A percentile compares a stretch with the other conserved stretches of the same genome.
Conservation (phyloP, 2,329 filamentous ascomycete genomes). For the Massarina eburnea region DNA sequence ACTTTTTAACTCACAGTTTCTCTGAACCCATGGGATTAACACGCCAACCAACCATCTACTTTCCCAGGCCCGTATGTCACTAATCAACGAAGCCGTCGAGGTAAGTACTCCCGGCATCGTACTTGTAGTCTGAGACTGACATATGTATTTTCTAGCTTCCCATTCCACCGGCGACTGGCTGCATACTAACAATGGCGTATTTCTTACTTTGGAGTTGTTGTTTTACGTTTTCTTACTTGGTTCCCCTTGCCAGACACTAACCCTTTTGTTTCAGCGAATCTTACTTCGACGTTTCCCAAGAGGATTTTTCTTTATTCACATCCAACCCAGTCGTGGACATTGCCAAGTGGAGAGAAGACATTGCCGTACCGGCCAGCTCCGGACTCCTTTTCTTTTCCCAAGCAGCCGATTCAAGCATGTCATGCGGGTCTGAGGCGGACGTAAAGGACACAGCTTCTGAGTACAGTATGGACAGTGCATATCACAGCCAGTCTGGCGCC, state of each 20-base stretch:
- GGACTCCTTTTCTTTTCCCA: slow-evolving; percentile 14
- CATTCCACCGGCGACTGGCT: background rate
- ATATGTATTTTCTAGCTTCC: background rate
- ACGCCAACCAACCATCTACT: background rate
- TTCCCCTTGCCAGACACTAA: slow-evolving; percentile 32
- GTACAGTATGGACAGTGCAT: slow-evolving; percentile 48
- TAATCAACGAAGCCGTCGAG: too few relatives aligned
- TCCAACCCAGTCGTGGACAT: slow-evolving; percentile 36
- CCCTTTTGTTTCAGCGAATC: slow-evolving; percentile 41
- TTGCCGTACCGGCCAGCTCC: slow-evolving; percentile 35
- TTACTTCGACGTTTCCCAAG: slow-evolving; percentile 40
- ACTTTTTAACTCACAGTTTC: slow-evolving; percentile 1
- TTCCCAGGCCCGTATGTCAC: too few relatives aligned
- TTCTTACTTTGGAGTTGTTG: slow-evolving; percentile 25
- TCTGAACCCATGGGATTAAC: background rate
- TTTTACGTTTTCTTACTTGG: slow-evolving; percentile 7
- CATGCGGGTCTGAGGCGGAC: slow-evolving; percentile 13
- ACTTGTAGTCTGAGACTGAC: background rate
- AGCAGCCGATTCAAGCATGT: background rate
- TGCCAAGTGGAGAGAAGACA: slow-evolving; percentile 46
- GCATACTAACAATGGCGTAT: slow-evolving; percentile 43
- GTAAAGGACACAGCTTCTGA: slow-evolving; percentile 42
- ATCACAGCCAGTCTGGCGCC: slow-evolving; percentile 44
- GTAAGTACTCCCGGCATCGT: too few relatives aligned
- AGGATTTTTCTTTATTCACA: slow-evolving; percentile 35